A percentile compares a stretch with the other conserved stretches of the same genome.
Conservation (phyloP, 176 grass and related monocot species). For the Rhynchospora pubera region DNA sequence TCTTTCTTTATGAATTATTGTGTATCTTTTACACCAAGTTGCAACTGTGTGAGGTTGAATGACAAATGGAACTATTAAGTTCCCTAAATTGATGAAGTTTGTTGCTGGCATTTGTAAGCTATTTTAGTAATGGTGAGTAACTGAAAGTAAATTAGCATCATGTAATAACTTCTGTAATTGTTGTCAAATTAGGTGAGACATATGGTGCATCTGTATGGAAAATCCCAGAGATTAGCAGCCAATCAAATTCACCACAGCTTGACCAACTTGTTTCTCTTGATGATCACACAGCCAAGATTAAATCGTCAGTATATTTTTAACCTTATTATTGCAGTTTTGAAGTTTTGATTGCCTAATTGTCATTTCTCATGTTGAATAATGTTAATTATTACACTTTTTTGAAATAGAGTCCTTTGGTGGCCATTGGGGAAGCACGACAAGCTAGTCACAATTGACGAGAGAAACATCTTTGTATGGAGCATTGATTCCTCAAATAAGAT, state of each 20-base stretch:
- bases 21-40: background rate
- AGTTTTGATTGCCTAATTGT: background rate
- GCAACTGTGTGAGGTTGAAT: background rate
- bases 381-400: conserved; percentile 27
- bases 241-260: conserved; percentile 71
- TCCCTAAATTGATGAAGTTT: background rate
- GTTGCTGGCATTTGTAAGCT: background rate
- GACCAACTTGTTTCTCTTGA: conserved; percentile 56
- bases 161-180: conserved; percentile 21
- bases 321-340: background rate
- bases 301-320: conserved; percentile 40
- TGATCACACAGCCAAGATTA: conserved; percentile 62
- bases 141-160: background rate
- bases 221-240: conserved; percentile 60
- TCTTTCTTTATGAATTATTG: background rate
- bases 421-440: conserved; percentile 81
- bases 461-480: conserved; percentile 88
- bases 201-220: conserved; percentile 86
- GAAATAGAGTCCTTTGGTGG: conserved; percentile 87
- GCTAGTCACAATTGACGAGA: conserved; percentile 84
- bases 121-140: background rate
- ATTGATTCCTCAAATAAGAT: conserved; percentile 76
- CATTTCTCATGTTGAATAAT: background rate
- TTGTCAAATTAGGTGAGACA: conserved; percentile 49
- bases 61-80: background rate